A percentile compares a stretch with the other conserved stretches of the same genome.
Evolutionary conservation across 345 rosid genomes (phyloP).

Genomic region (Cardiospermum halicacabum): DNA sequence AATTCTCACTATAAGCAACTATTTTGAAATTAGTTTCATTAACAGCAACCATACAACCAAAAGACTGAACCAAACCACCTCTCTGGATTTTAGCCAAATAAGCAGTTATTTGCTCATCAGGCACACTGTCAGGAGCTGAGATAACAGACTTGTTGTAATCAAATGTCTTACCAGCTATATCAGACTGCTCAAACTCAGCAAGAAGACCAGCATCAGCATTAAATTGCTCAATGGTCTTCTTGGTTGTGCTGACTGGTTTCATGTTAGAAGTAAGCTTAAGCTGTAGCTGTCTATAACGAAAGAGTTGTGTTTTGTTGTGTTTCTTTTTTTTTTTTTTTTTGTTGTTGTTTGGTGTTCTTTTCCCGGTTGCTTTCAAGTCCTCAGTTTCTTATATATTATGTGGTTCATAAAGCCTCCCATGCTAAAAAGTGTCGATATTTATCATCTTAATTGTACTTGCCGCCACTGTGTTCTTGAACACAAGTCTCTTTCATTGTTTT

Average conservation of each 20-base stretch:
- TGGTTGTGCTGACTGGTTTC: conserved; percentile 34
- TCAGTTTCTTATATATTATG: no score
- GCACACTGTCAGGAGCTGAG: conserved; percentile 37
- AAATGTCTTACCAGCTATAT: conserved; percentile 59
- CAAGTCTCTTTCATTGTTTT: no score
- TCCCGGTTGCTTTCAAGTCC: no score
- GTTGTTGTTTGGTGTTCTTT: no score
- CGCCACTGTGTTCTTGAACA: no score
- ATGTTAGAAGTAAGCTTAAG: no score
- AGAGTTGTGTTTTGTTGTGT: conserved; percentile 8
- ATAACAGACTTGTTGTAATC: conserved; percentile 61
- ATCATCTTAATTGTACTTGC: no score
- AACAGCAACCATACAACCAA: conserved; percentile 71
- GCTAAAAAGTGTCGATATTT: no score
- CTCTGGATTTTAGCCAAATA: conserved; percentile 66
- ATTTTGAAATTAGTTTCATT: conserved; percentile 59
- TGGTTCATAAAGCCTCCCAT: no score
- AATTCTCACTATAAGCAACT: conserved; percentile 62
- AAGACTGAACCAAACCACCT: conserved; percentile 77
- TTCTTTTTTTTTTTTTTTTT: background rate
- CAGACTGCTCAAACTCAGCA: conserved; percentile 68
- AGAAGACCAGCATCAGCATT: conserved; percentile 69
- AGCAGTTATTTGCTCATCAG: conserved; percentile 65
- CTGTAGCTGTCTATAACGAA: conserved; percentile 41
- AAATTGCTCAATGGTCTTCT: conserved; percentile 54